A percentile compares a stretch with the other conserved stretches of the same genome.
phyloP scores from a whole-genome alignment of 2,329 filamentous ascomycete genomes.

The Fusarium chlamydosporum region DNA sequence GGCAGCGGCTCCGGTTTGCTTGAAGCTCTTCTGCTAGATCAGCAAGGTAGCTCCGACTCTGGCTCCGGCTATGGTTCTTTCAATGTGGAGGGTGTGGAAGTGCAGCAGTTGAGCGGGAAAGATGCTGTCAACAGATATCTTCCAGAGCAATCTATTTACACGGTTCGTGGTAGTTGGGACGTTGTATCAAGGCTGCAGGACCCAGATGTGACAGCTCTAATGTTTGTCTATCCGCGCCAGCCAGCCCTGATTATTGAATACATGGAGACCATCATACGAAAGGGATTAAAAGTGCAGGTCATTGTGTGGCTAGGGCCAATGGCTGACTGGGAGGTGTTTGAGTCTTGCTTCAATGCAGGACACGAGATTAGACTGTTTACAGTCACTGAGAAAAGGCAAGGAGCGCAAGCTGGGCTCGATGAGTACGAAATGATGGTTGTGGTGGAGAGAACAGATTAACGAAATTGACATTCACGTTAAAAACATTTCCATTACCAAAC shows the following conservation, averaged over 20 bases:
- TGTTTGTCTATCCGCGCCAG: conserved; percentile 57
- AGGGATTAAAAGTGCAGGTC: conserved; percentile 14
- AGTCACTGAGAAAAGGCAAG: conserved; percentile 26
- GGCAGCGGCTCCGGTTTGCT: conserved; percentile 53
- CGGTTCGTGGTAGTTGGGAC: conserved; percentile 54
- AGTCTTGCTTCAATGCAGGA: conserved; percentile 34
- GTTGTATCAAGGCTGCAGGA: conserved; percentile 48
- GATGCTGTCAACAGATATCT: conserved; percentile 48
- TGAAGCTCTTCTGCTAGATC: conserved; percentile 41
- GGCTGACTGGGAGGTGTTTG: conserved; percentile 49
- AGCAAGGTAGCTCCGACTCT: not conserved
- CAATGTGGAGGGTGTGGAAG: conserved; percentile 50
- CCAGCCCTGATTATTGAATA: conserved; percentile 50
- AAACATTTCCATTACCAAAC: not conserved
- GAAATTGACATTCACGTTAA: not conserved
- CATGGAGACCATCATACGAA: conserved; percentile 25
- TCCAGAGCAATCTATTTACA: conserved; percentile 47
- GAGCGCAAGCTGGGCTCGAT: conserved; percentile 37
- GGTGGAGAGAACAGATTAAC: conserved; percentile 7
- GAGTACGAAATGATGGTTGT: conserved; percentile 47
- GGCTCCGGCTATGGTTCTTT: not conserved
- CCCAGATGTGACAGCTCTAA: conserved; percentile 41
- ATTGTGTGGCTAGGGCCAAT: conserved; percentile 49
- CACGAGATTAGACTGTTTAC: conserved; percentile 14
- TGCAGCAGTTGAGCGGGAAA: conserved; percentile 38